Evolutionary conservation across 192 early-diverging fungal species (phyloP).

Genomic region (Backusella luteola): DNA sequence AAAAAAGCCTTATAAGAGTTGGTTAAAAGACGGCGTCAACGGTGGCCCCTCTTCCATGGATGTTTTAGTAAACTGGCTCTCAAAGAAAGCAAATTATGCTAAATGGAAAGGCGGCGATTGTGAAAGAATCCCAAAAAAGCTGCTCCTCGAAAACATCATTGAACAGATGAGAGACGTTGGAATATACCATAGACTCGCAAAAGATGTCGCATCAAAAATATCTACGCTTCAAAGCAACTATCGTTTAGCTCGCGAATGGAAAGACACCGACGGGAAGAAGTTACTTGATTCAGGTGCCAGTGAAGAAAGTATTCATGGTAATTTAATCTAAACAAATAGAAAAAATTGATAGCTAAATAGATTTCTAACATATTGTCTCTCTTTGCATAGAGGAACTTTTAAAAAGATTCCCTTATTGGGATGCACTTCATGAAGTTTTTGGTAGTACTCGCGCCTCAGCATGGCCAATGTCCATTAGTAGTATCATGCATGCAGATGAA

Average conservation of each 20-base stretch:
- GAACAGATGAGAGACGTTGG: conserved; percentile 30
- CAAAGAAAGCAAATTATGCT: conserved; percentile 29
- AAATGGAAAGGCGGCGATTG: conserved; percentile 33
- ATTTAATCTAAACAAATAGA: neutral
- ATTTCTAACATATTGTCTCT: neutral
- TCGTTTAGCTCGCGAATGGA: conserved; percentile 34
- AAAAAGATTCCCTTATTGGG: conserved; percentile 35
- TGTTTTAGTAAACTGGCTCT: conserved; percentile 27
- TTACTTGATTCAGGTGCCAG: conserved; percentile 21
- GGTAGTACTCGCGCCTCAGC: conserved; percentile 14
- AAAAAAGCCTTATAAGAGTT: conserved; percentile 34
- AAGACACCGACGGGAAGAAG: conserved; percentile 27
- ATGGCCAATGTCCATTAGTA: conserved; percentile 36
- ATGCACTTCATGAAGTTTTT: conserved; percentile 28
- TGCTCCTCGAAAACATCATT: conserved; percentile 25
- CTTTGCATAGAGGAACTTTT: conserved; percentile 22
- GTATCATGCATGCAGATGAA: conserved; percentile 30
- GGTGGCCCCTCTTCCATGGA: conserved; percentile 35
- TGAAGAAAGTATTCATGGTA: conserved; percentile 31
- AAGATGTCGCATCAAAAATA: conserved; percentile 32
- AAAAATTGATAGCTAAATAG: neutral
- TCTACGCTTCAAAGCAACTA: conserved; percentile 35
- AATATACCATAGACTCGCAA: conserved; percentile 31
- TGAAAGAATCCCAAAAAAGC: conserved; percentile 31
- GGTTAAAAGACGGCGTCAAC: conserved; percentile 31